Conservation (phyloP, 169 alveolate species). For the Cyclospora cayetanensis region DNA sequence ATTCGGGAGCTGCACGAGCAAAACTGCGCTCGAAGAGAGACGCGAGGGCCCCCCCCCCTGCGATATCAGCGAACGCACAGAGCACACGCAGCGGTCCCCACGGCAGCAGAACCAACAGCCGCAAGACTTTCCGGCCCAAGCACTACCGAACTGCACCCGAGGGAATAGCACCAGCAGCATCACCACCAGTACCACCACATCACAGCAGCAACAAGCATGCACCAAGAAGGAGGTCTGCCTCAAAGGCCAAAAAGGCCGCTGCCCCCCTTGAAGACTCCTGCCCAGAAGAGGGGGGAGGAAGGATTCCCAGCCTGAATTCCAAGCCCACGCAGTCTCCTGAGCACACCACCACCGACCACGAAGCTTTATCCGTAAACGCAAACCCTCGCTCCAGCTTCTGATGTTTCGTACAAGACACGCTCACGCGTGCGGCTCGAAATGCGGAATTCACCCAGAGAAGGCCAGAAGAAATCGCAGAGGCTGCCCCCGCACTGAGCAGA, state of each 20-base stretch:
- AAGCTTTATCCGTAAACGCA: constrained; percentile 29
- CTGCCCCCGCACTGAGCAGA: background rate
- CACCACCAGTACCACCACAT: constrained; percentile 14
- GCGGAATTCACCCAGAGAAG: constrained; percentile 3
- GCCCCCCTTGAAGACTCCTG: background rate
- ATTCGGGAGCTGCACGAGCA: background rate
- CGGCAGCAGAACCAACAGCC: background rate
- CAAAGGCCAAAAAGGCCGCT: background rate
- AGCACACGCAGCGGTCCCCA: background rate
- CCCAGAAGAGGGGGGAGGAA: too few species aligned
- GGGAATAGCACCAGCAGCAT: background rate
- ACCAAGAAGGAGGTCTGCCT: constrained; percentile 40
- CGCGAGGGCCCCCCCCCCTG: constrained; percentile 36
- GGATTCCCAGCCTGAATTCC: constrained; percentile 3
- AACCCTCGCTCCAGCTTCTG: background rate
- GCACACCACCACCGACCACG: constrained; percentile 20
- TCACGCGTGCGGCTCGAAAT: too few species aligned
- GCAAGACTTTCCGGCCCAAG: background rate
- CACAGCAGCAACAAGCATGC: constrained; percentile 42
- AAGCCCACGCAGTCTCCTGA: constrained; percentile 45
- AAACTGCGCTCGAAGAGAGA: background rate
- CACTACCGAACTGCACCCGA: background rate
- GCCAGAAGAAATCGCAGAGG: constrained; percentile 44
- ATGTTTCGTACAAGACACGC: too few species aligned
- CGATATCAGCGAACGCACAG: background rate